Base-by-base conservation (phyloP, 2,329 filamentous ascomycete genomes). In the Xylaria sp. region DNA sequence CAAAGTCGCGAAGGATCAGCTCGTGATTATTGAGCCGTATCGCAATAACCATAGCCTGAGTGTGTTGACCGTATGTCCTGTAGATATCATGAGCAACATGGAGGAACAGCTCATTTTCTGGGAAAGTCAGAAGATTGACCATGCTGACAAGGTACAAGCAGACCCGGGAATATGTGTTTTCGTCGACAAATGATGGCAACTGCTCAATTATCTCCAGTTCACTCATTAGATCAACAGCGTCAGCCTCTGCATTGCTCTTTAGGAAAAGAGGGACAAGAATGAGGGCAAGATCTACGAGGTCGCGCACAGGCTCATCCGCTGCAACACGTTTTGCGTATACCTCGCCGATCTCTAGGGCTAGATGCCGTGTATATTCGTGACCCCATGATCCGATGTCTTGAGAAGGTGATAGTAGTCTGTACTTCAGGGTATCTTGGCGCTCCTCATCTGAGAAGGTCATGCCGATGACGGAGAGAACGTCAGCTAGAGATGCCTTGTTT, bases 381-480 rank as follows among this genome's bases (percentile, higher is more conserved):
- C 96, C 96, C 96, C 96, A 99, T 5, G 95, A 97, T 66, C 91
- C 92, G 77, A 99, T 93, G 81, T 99, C 96, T 80, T 94, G 90
- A 47, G 94, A 93, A 35, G 94, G 94, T 42, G 95, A 92, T 69
- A 98, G 87, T 60, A 99, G 87, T 73, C 96, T 91, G 84, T 96
- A 99, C 83, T 97, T 98, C 77, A 99, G 88, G 59, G 96, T 98
- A 81, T 99, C 96, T 82, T 97, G 90, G 80, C 93, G 91, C 77
- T 97, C 93, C 82, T 98, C 96, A 78, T 98, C 95, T 58, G 95
- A 97, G 80, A 95, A 98, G 63, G 96, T 99, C 96, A 99, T 99
- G 70, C 95, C 96, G 75, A 99, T 92, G 58, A 99, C 96, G 16
- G 96, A 99, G 60, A 99, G 86, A 75, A 97, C 96, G 82, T 99